phyloP scores from a whole-genome alignment of 495 filamentous ascomycete species.

The Bathelium albidoporum region DNA sequence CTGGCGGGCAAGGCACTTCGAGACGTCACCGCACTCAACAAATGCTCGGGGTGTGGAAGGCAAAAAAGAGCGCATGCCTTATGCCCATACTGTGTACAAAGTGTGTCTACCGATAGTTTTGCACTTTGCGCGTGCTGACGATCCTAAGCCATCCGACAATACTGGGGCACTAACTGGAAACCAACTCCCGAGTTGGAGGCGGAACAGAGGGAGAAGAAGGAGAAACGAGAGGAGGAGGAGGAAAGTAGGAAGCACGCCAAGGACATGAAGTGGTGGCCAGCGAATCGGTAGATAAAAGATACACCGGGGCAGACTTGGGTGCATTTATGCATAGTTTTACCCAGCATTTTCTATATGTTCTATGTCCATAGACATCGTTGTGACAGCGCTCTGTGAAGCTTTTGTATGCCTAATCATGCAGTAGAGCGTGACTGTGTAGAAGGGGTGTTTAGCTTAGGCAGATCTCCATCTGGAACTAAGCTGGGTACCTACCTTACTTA shows the following conservation, averaged over 20 bases:
- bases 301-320: too few relatives aligned
- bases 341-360: neutral
- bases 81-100: conserved; percentile 72
- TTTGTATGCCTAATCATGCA: too few relatives aligned
- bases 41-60: conserved; percentile 78
- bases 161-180: conserved; percentile 1
- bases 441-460: too few relatives aligned
- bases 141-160: neutral
- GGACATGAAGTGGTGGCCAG: neutral
- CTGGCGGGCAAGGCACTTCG: conserved; percentile 90
- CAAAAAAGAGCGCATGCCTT: conserved; percentile 79
- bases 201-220: neutral
- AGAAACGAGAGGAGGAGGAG: neutral
- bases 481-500: too few relatives aligned
- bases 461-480: too few relatives aligned
- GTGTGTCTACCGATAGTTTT: conserved; percentile 32
- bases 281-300: neutral
- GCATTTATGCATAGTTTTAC: neutral
- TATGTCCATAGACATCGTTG: neutral
- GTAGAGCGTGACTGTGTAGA: too few relatives aligned
- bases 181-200: neutral
- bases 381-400: neutral
- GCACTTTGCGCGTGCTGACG: neutral
- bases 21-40: conserved; percentile 75
- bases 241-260: neutral